Conservation (phyloP, 2,329 filamentous ascomycete genomes). For the Huntiella abstrusa region DNA sequence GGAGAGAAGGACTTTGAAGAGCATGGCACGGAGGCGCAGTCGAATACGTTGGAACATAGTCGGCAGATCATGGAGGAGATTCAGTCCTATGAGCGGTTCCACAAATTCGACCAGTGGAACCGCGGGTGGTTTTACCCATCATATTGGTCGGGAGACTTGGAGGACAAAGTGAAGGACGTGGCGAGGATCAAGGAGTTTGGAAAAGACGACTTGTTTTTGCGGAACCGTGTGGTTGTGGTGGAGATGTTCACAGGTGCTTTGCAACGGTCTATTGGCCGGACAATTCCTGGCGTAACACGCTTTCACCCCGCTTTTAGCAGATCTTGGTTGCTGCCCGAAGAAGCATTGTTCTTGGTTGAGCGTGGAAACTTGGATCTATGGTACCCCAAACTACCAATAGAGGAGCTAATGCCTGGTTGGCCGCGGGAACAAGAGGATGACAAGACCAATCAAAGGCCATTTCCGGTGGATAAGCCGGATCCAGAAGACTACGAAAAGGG, state of each 20-base stretch:
- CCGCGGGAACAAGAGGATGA: constrained; percentile 13
- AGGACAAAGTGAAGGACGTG: constrained; percentile 11
- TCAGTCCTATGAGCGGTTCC: constrained; percentile 55
- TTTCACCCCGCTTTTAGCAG: constrained; percentile 33
- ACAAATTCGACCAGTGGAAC: constrained; percentile 45
- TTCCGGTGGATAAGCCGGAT: constrained; percentile 14
- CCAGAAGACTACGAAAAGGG: constrained; percentile 36
- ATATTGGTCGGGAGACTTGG: constrained; percentile 22
- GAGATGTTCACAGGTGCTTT: constrained; percentile 54
- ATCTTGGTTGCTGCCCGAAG: constrained; percentile 77
- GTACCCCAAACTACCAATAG: constrained; percentile 47
- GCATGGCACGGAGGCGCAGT: constrained; percentile 70
- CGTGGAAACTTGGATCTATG: constrained; percentile 71
- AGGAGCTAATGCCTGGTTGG: constrained; percentile 25
- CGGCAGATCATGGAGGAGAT: constrained; percentile 79
- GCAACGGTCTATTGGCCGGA: constrained; percentile 58
- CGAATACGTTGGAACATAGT: constrained; percentile 58
- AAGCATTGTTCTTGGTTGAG: constrained; percentile 78
- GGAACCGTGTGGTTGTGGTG: constrained; percentile 43
- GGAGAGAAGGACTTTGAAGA: constrained; percentile 97
- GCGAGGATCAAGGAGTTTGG: constrained; percentile 9
- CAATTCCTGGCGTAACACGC: constrained; percentile 35
- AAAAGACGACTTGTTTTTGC: constrained; percentile 15
- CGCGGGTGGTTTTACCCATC: constrained; percentile 59
- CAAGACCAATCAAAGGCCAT: constrained; percentile 13